These are phyloP conservation scores for Saccharomyces hybrid DNA, from an alignment of 1,139 yeast genomes.

Conservation along the genomic window DNA sequence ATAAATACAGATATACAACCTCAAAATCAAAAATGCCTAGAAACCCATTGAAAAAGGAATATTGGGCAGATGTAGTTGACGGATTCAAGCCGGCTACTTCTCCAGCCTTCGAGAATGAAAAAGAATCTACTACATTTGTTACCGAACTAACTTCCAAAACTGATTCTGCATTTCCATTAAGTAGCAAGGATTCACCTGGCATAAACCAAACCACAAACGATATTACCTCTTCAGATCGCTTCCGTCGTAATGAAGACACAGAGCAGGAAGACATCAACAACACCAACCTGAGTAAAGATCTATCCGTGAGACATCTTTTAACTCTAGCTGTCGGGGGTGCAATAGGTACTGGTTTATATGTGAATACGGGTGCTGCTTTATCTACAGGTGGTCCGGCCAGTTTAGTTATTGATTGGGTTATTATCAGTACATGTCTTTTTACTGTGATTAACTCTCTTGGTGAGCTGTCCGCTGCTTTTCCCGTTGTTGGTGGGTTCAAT, in stretches of 20 bases:
- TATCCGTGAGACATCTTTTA: slow-evolving; percentile 57
- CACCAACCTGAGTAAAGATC: slow-evolving; percentile 37
- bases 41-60: slow-evolving; percentile 15
- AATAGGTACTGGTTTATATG: slow-evolving; percentile 61
- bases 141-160: not conserved
- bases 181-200: not conserved
- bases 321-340: slow-evolving; percentile 88
- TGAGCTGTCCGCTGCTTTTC: slow-evolving; percentile 58
- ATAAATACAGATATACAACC: not conserved
- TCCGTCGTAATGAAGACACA: not conserved
- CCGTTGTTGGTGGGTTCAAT: slow-evolving; percentile 66
- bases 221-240: not conserved
- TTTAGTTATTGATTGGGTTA: slow-evolving; percentile 47
- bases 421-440: slow-evolving; percentile 46
- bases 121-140: not conserved
- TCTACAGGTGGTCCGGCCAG: slow-evolving; percentile 64
- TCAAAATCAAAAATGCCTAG: slow-evolving; percentile 6
- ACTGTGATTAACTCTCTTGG: slow-evolving; percentile 63
- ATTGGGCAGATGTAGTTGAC: slow-evolving; percentile 17
- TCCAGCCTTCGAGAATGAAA: not conserved
- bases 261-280: slow-evolving; percentile 9
- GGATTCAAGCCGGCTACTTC: slow-evolving; percentile 12
- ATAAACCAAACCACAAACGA: not conserved
- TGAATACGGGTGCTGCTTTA: slow-evolving; percentile 59
- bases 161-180: not conserved